These are phyloP conservation scores for Wallacemonas collosoma DNA, from an alignment of 208 protist species.

Conservation along the genomic window DNA sequence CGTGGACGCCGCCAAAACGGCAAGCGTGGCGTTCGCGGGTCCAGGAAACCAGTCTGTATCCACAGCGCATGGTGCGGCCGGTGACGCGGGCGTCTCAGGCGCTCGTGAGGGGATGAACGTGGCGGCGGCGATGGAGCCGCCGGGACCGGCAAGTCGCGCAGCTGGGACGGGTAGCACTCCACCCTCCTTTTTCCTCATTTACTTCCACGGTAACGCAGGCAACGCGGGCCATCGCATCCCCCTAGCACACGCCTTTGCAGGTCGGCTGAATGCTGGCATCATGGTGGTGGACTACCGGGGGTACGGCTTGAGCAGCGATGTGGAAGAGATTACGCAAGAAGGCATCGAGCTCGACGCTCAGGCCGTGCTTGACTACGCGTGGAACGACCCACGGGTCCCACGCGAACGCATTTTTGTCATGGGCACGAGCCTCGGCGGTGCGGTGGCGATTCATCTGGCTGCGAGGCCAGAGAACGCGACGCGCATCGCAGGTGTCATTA, in stretches of 20 bases:
- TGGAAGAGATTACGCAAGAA: constrained; percentile 57
- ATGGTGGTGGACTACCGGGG: constrained; percentile 92
- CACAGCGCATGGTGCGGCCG: no score
- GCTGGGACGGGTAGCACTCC: neutral
- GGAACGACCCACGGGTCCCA: constrained; percentile 60
- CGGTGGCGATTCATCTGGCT: constrained; percentile 86
- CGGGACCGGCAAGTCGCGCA: neutral
- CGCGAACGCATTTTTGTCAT: constrained; percentile 80
- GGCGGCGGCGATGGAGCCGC: neutral
- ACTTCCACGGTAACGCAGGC: constrained; percentile 93
- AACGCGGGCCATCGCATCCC: constrained; percentile 90
- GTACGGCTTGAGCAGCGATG: constrained; percentile 74
- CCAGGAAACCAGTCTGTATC: neutral
- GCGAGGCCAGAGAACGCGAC: constrained; percentile 36
- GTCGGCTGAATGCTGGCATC: constrained; percentile 61
- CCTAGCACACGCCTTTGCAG: constrained; percentile 57
- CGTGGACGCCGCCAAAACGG: neutral
- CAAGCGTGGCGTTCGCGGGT: neutral
- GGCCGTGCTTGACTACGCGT: constrained; percentile 80
- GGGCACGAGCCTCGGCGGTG: constrained; percentile 90
- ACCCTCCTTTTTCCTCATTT: constrained; percentile 69
- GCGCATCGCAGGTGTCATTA: constrained; percentile 72
- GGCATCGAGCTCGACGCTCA: constrained; percentile 83
- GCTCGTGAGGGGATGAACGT: no score
- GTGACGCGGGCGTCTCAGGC: no score